Evolutionary conservation across 768 basidiomycete species (phyloP).

Genomic region (Cyathus striatus): DNA sequence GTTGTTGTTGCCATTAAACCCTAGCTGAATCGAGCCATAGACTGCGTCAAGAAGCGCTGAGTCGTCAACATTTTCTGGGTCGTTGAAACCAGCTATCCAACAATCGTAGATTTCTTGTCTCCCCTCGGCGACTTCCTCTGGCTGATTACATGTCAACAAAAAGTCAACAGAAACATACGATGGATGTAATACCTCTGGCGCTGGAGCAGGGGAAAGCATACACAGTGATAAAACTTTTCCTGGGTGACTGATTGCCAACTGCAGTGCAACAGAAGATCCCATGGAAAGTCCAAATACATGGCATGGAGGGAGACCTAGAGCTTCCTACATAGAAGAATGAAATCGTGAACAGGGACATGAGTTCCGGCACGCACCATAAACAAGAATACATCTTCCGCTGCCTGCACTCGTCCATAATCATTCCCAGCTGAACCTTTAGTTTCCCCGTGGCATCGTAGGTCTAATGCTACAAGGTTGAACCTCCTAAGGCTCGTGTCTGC

Average conservation of each 20-base stretch:
- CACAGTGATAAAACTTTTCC: conserved; percentile 27
- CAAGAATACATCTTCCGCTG: conserved; percentile 26
- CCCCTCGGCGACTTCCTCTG: conserved; percentile 23
- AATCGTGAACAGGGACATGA: neutral
- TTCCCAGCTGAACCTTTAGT: conserved; percentile 20
- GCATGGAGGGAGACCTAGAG: conserved; percentile 27
- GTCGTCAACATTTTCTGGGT: conserved; percentile 14
- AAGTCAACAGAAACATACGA: no score
- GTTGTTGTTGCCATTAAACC: conserved; percentile 17
- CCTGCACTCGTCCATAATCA: conserved; percentile 19
- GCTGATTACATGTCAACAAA: conserved; percentile 14
- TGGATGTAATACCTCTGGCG: conserved; percentile 20
- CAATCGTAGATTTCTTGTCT: conserved; percentile 27
- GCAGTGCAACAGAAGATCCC: conserved; percentile 27
- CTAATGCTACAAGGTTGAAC: conserved; percentile 30
- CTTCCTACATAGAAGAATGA: conserved; percentile 19
- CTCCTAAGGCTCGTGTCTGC: conserved; percentile 23
- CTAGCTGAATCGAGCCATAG: conserved; percentile 24
- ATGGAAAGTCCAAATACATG: conserved; percentile 32
- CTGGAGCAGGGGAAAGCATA: conserved; percentile 28
- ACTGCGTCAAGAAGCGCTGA: conserved; percentile 18
- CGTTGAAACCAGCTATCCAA: conserved; percentile 19
- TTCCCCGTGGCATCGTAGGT: conserved; percentile 25
- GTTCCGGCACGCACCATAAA: conserved; percentile 25
- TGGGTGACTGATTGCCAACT: conserved; percentile 25